phyloP scores from a whole-genome alignment of 306 rosid genomes.

The Sophora flavescens region DNA sequence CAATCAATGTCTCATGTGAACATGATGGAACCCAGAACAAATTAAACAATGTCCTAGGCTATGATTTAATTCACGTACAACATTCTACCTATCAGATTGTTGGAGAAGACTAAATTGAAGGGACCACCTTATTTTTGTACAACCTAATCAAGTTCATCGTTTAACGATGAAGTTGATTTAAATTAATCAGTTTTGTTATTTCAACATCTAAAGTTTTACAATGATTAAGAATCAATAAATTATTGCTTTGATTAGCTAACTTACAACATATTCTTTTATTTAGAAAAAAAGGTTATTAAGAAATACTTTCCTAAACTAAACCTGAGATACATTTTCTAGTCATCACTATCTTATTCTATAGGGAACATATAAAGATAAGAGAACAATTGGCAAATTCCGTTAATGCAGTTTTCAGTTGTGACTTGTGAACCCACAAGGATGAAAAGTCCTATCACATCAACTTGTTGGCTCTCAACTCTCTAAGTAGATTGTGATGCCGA shows the following conservation, averaged over 20 bases:
- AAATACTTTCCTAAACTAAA: no score
- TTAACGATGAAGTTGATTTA: neutral
- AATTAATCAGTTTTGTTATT: neutral
- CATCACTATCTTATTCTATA: neutral
- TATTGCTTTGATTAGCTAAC: no score
- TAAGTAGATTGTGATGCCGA: constrained; percentile 9
- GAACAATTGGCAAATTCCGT: constrained; percentile 34
- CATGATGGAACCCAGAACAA: neutral
- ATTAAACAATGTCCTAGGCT: neutral
- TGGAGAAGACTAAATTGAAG: neutral
- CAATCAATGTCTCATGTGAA: neutral
- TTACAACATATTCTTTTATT: no score
- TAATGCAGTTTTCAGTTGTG: constrained; percentile 54
- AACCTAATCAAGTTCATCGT: neutral
- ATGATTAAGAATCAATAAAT: no score
- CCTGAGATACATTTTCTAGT: neutral
- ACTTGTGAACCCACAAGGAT: constrained; percentile 12
- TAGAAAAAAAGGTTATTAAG: no score
- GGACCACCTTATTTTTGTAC: neutral
- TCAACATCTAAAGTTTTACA: no score
- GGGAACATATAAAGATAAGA: neutral
- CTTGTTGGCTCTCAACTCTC: constrained; percentile 18
- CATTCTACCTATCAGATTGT: neutral
- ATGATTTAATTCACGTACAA: neutral
- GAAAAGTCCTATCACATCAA: neutral